Conservation (phyloP, 2,329 filamentous ascomycete species). For the Talaromyces sp. region DNA sequence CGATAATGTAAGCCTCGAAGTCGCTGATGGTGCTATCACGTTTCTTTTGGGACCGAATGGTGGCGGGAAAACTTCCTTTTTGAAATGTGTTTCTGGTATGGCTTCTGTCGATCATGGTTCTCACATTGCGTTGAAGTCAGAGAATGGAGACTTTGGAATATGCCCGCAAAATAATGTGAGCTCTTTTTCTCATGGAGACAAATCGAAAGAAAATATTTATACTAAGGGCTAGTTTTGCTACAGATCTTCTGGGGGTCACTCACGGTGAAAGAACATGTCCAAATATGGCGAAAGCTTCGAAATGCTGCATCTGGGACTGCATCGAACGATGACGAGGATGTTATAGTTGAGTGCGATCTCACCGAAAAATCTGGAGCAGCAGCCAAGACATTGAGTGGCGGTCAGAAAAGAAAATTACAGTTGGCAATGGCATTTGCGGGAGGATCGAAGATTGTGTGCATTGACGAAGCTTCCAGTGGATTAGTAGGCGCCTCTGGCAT, state of each 20-base stretch:
- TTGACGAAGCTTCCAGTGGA: conserved; percentile 87
- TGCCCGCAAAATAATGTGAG: conserved; percentile 87
- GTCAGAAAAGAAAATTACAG: conserved; percentile 89
- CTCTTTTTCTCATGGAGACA: not conserved
- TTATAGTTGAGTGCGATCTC: conserved; percentile 71
- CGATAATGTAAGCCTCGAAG: conserved; percentile 66
- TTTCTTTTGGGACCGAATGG: conserved; percentile 86
- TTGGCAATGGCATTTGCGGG: conserved; percentile 94
- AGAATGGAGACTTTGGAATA: conserved; percentile 61
- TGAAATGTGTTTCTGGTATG: conserved; percentile 82
- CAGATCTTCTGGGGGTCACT: conserved; percentile 72
- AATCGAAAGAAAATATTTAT: not conserved
- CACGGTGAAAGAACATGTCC: conserved; percentile 79
- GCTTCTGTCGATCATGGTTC: conserved; percentile 38
- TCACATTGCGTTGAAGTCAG: conserved; percentile 4
- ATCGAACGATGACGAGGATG: conserved; percentile 32
- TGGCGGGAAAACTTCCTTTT: conserved; percentile 82
- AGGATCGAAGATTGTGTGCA: conserved; percentile 79
- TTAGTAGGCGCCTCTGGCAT: conserved; percentile 38
- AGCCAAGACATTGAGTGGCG: conserved; percentile 77
- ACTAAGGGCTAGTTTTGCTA: no score
- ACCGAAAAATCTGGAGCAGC: conserved; percentile 67
- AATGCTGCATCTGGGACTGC: not conserved
- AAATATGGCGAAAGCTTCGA: conserved; percentile 51
- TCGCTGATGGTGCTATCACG: conserved; percentile 75